Evolutionary conservation across 306 rosid species (phyloP).

Genomic region (Vachellia pachyceras): DNA sequence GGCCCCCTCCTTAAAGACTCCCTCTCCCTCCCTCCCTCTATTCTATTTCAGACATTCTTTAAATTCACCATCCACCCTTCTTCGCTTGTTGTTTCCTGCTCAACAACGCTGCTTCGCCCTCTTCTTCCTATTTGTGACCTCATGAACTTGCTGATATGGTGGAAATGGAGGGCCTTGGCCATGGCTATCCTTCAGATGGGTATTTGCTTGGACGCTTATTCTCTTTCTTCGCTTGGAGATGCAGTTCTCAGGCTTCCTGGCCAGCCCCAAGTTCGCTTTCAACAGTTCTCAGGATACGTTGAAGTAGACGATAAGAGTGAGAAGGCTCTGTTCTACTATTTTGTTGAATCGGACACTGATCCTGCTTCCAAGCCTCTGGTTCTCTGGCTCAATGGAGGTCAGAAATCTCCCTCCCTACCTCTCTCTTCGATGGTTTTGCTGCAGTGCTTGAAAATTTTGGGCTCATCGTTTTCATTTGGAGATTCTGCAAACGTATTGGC

Average conservation of each 20-base stretch:
- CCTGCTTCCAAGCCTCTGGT: constrained; percentile 79
- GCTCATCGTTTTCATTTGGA: neutral
- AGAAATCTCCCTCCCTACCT: neutral
- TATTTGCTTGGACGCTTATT: constrained; percentile 35
- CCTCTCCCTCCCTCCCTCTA: constrained; percentile 14
- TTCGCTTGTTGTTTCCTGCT: neutral
- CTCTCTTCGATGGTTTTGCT: neutral
- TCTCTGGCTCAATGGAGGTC: constrained; percentile 87
- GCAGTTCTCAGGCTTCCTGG: constrained; percentile 62
- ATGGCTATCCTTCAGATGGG: constrained; percentile 40
- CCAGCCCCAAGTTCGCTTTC: constrained; percentile 58
- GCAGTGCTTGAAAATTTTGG: constrained; percentile 12
- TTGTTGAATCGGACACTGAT: constrained; percentile 64
- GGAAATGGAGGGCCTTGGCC: constrained; percentile 29
- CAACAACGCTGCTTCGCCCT: neutral
- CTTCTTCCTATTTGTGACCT: constrained; percentile 19
- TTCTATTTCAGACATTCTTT: constrained; percentile 6
- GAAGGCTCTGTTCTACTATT: constrained; percentile 66
- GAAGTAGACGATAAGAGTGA: constrained; percentile 53
- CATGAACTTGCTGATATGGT: constrained; percentile 42
- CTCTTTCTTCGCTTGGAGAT: constrained; percentile 47
- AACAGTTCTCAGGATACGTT: constrained; percentile 71
- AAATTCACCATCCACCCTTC: constrained; percentile 26
- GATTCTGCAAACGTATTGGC: neutral
- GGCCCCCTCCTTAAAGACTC: constrained; percentile 38